Evolutionary conservation across 768 basidiomycete species (phyloP), one percentile per base, ranked within the genome.

Genomic region (Chiua virens): DNA sequence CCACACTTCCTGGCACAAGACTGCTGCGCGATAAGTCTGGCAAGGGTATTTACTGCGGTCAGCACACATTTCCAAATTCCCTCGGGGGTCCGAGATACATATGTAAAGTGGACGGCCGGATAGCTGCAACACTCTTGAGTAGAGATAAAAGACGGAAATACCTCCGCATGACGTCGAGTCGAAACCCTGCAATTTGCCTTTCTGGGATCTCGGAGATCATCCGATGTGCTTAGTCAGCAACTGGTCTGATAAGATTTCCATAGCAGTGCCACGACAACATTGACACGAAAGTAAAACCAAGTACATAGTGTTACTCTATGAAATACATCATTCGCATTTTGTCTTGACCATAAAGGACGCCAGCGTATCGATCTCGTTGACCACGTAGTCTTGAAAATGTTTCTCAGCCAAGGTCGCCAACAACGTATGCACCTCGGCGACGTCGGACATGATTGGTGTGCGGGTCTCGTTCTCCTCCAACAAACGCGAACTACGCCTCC

Each of bases 341-440:
- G 69, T 77, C 67, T 85, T 87, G 44, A 90, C 79, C 86, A 91
- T 86, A 58, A 92, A 91, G 27, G 83, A 79, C 18, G 87, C 86
- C 36, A 92, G 72, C n/a, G 84, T 87, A 53, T 92, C 90, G 42
- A 89, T 83, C 68, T 92, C 90, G 66, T 85, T 85, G 17, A 77
- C 69, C 13, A 70, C 60, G 50, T 81, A 73, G 35, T 86, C 82
- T 50, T 79, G 75, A 65, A 89, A 92, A 68, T 92, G 90, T 47
- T 76, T 76, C 60, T 89, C 85, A 3, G 83, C 88, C 36, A 92
- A 76, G 8, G 73, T 70, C 3, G 89, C 89, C 30, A 92, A 69
- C 39, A 86, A 76, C 0, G 66, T 73, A 52, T 89, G 85, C 15
- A 89, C 73, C 34, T 90, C 89, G 30, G 75, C 76, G 13, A 86